Evolutionary conservation across 352 stramenopile genomes (phyloP).

Genomic region (Globisporangium ultimum): DNA sequence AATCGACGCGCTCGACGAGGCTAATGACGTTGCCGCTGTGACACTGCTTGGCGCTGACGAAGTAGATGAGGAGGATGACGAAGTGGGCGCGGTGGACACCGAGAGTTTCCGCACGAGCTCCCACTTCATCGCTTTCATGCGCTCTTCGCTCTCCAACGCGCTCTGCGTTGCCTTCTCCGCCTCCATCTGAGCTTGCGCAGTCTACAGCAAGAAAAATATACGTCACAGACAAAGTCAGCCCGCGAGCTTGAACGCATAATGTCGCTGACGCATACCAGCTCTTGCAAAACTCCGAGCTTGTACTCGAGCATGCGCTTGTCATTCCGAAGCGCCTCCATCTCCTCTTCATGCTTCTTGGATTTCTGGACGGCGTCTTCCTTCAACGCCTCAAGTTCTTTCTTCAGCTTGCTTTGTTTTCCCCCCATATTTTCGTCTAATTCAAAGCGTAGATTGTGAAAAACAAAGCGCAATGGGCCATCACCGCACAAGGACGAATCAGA

Average conservation of each 20-base stretch:
- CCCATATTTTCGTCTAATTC: constrained; percentile 28
- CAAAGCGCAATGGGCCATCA: too few species aligned
- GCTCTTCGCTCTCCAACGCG: constrained; percentile 46
- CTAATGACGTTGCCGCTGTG: constrained; percentile 6
- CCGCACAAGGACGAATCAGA: too few species aligned
- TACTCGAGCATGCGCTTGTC: constrained; percentile 58
- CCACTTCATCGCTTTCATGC: constrained; percentile 73
- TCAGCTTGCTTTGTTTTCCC: constrained; percentile 46
- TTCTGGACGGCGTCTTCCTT: constrained; percentile 26
- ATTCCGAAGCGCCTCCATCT: constrained; percentile 32
- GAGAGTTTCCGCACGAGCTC: constrained; percentile 61
- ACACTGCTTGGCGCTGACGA: too few species aligned
- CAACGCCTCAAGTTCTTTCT: constrained; percentile 56
- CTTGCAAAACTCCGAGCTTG: constrained; percentile 51
- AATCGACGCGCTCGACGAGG: constrained; percentile 14
- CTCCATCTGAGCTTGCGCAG: constrained; percentile 46
- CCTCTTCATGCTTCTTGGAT: constrained; percentile 31
- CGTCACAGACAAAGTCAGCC: too few species aligned
- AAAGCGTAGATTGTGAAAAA: too few species aligned
- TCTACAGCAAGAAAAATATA: not conserved
- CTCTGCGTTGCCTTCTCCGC: constrained; percentile 34
- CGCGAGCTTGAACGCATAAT: not conserved
- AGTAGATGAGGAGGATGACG: constrained; percentile 3
- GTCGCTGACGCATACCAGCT: constrained; percentile 27
- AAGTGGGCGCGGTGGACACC: constrained; percentile 9